Evolutionary conservation across 805 yeast genomes (phyloP), one percentile per base, ranked within the genome.

Genomic region (Myxozyma lipomycoides): DNA sequence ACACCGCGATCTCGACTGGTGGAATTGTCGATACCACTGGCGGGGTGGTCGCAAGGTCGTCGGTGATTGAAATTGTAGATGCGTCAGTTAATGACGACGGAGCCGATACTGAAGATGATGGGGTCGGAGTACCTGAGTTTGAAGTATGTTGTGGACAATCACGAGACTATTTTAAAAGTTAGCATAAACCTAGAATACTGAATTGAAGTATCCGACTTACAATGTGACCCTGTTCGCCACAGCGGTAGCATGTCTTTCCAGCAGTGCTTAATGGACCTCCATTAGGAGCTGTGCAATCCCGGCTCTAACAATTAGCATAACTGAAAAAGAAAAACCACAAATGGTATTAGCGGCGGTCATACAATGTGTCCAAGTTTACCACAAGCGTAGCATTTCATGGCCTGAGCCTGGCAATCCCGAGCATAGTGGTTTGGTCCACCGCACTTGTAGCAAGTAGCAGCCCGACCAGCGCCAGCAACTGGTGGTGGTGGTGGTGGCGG

Each of bases 391-490:
- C 96, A 87, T 72, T 86, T 86, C 67, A 81, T 77, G 49, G 70
- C 72, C 53, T 76, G 78, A 50, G 81, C 78, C 69, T 82, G 84
- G 73, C 96, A 87, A 70, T 87, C 95, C 74, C 86, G 84, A 60
- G 95, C 95, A 73, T 83, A 84, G 71, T 88, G 95, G 81, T 86
- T 86, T 67, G 93, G 89, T 59, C 91, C 59, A 66, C 95, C 95
- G 70, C 95, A 86, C 73, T 83, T 86, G 82, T 84, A 85, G 73
- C 95, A 86, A 52, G 86, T 78, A 56, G 83, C 54, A 19, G 59
- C 52, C 38, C 59, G 51, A n/a, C 48, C 48, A 21, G 15, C 19
- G n/a, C 9, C 38, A 35, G 19, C 38, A 17, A 9, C 38, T 6
- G 12, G 6, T 5, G 38, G n/a, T 21, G 18, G 7, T 7, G 38